Evolutionary conservation across 1,139 yeast species (phyloP).

Genomic region (Tardiomyces blankii): DNA sequence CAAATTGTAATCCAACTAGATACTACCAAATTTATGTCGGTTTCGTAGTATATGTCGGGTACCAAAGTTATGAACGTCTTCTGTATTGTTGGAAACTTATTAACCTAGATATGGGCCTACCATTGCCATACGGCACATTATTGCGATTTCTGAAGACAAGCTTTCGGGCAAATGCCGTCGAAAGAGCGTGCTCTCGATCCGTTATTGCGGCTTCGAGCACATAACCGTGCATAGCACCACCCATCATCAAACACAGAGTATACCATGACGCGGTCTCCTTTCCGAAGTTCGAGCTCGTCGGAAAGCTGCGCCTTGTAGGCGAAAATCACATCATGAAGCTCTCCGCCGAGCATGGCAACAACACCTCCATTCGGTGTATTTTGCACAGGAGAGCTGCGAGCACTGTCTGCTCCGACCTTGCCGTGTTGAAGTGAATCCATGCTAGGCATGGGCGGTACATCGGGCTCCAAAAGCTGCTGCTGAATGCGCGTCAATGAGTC

Average conservation of each 20-base stretch:
- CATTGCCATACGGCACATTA: too few species aligned
- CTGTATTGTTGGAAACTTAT: too few species aligned
- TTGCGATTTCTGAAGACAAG: constrained; percentile 14
- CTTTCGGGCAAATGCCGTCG: constrained; percentile 23
- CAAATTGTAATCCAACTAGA: too few species aligned
- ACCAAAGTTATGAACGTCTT: too few species aligned
- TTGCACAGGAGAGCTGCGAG: too few species aligned
- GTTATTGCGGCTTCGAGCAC: constrained; percentile 2
- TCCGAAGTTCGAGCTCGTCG: constrained; percentile 25
- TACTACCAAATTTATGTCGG: too few species aligned
- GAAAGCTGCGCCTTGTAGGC: constrained; percentile 22
- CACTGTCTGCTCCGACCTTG: too few species aligned
- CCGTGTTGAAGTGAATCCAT: too few species aligned
- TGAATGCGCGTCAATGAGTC: constrained; percentile 4
- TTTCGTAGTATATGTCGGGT: too few species aligned
- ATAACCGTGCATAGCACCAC: constrained; percentile 23
- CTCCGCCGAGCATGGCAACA: constrained; percentile 9
- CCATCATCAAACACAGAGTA: constrained; percentile 28
- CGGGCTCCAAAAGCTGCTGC: constrained; percentile 6
- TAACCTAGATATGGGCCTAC: too few species aligned
- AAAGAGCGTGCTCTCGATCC: constrained; percentile 1
- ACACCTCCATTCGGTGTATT: constrained; percentile 8
- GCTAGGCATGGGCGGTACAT: not conserved
- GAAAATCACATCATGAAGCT: constrained; percentile 16
- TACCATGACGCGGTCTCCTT: constrained; percentile 22